phyloP scores from a whole-genome alignment of 106 monocot genomes.

The Vanilla planifolia region DNA sequence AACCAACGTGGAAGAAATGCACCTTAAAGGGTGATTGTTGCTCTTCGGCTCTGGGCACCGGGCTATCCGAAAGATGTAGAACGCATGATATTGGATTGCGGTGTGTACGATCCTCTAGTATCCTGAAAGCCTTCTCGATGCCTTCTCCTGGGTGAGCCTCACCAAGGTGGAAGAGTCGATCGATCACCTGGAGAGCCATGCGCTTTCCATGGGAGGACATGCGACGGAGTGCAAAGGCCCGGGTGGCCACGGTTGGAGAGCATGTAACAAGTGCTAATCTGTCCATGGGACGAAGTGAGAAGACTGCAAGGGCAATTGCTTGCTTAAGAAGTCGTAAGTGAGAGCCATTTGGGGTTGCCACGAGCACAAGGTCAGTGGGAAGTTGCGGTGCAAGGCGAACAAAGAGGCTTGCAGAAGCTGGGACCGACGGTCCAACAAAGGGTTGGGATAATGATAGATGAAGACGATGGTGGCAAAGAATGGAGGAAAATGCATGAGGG shows the following conservation, averaged over 20 bases:
- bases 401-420: slow-evolving; percentile 25
- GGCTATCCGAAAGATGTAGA: slow-evolving; percentile 58
- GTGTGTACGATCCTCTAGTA: slow-evolving; percentile 44
- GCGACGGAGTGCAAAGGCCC: slow-evolving; percentile 70
- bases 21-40: slow-evolving; percentile 25
- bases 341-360: slow-evolving; percentile 67
- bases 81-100: slow-evolving; percentile 37
- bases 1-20: slow-evolving; percentile 62
- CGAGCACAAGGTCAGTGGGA: slow-evolving; percentile 61
- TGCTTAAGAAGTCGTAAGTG: slow-evolving; percentile 70
- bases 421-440: slow-evolving; percentile 14
- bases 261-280: slow-evolving; percentile 73
- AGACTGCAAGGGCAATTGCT: slow-evolving; percentile 73
- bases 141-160: slow-evolving; percentile 53
- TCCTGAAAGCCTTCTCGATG: slow-evolving; percentile 57
- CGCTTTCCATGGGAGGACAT: slow-evolving; percentile 77
- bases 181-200: slow-evolving; percentile 62
- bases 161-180: slow-evolving; percentile 55
- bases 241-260: slow-evolving; percentile 47
- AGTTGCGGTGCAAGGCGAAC: slow-evolving; percentile 45
- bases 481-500: background rate
- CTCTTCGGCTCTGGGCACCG: slow-evolving; percentile 11
- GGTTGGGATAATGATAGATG: slow-evolving; percentile 30
- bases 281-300: slow-evolving; percentile 59
- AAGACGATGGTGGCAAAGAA: slow-evolving; percentile 24